A percentile compares a stretch with the other conserved stretches of the same genome.
Evolutionary conservation across 352 stramenopile species (phyloP).

Genomic region (Phytopythium mirpurense): DNA sequence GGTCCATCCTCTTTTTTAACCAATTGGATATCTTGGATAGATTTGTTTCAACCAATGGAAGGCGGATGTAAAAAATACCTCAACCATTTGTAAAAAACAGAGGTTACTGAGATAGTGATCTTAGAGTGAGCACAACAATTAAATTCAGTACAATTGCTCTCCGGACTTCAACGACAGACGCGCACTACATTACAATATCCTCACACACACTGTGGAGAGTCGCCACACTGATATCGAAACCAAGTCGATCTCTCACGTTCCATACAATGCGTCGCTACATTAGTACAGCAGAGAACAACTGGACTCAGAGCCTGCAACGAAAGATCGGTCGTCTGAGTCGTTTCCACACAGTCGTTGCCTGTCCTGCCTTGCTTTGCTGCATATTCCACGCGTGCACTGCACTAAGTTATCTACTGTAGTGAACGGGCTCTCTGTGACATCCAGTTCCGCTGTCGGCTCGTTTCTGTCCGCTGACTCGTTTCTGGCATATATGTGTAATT

Average conservation of each 20-base stretch:
- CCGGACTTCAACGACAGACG: slow-evolving; percentile 3
- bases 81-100: not conserved
- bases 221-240: not conserved
- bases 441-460: slow-evolving; percentile 7
- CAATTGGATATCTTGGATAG: not conserved
- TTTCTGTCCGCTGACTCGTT: slow-evolving; percentile 1
- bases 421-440: slow-evolving; percentile 1
- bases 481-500: slow-evolving; percentile 2
- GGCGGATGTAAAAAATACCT: not conserved
- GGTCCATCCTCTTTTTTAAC: slow-evolving; percentile 9
- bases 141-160: not conserved
- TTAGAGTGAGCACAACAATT: too few species aligned
- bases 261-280: too few species aligned
- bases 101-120: not conserved
- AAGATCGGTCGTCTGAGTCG: too few species aligned
- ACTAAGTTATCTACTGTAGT: too few species aligned
- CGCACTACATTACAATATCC: too few species aligned
- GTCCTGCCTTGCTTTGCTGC: too few species aligned
- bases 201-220: too few species aligned
- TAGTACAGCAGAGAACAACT: not conserved
- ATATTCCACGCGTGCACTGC: too few species aligned
- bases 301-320: too few species aligned
- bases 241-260: too few species aligned
- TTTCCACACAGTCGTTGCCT: too few species aligned
- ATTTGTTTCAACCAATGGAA: slow-evolving; percentile 2